phyloP scores from a whole-genome alignment of 2,329 filamentous ascomycete species.

The Fusarium marasasianum region DNA sequence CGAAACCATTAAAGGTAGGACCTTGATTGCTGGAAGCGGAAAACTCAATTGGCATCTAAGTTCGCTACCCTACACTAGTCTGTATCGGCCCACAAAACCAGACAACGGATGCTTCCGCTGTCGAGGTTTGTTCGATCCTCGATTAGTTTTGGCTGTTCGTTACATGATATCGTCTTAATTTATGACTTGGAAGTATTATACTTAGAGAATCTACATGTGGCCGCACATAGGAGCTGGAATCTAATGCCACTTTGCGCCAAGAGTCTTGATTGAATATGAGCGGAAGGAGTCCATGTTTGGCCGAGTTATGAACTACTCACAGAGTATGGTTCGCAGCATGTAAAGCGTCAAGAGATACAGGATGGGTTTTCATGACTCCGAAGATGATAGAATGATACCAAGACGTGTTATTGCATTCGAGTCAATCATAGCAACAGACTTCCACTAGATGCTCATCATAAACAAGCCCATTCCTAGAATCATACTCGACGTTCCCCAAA shows the following conservation, averaged over 20 bases:
- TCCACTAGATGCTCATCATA: fast-evolving
- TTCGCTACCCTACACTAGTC: neutral
- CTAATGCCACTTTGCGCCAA: fast-evolving
- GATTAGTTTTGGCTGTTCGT: neutral
- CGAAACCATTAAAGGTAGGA: neutral
- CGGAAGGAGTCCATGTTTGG: neutral
- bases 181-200: too few species aligned
- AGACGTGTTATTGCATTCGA: fast-evolving
- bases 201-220: too few species aligned
- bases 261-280: fast-evolving
- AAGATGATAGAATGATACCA: fast-evolving
- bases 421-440: fast-evolving
- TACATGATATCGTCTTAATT: too few species aligned
- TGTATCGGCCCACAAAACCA: fast-evolving
- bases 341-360: neutral
- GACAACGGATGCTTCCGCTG: fast-evolving
- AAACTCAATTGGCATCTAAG: neutral
- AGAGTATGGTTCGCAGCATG: fast-evolving
- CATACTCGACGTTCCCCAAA: too few species aligned
- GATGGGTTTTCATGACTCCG: too few species aligned
- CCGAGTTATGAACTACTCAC: fast-evolving
- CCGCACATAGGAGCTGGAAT: neutral
- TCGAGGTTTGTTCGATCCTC: fast-evolving
- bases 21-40: neutral
- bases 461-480: too few species aligned